Evolutionary conservation across 257 asterid species (phyloP), one percentile per base, ranked within the genome.

Genomic region (Vinca minor): DNA sequence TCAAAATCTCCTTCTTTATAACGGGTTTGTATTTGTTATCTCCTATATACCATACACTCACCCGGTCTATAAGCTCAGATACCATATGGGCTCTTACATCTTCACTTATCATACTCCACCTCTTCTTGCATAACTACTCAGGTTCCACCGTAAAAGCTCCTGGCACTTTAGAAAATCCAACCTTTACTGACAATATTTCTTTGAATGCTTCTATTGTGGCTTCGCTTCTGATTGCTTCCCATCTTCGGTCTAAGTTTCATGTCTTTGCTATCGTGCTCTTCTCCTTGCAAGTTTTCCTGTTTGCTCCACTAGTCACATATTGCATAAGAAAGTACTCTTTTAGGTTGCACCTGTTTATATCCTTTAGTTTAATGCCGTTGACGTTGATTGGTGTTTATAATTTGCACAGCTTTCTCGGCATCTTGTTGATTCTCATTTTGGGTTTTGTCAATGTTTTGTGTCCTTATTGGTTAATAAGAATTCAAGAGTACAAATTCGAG

Each of bases 41-140:
- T 42, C 95, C 95, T 21, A 79, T 89, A 66, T 92, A 88, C 74
- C 92, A 85, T 58, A 89, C 95, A 17, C 85, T 88, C 36, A 92
- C 95, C 4, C 85, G 83, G 36, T 88, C 98, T 66, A 88, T 92
- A 62, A 86, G 95, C 77, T 89, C 95, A 2, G 92, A 92, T 66
- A 83, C 98, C 65, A 89, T 92, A 58, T 89, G 96, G 98, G 86
- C 96, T 25, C 81, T 89, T 46, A 87, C 96, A 29, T 83, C 89
- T 64, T 83, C 85, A 25, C 96, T 77, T 65, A 62, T 81, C 59
- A 32, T 77, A 44, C 73, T 77, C 75, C 81, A 81, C 61, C 82
- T 77, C 29, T 77, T 77, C 73, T 55, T 75, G 52, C 85, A 77
- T 64, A 65, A 81, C 69, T 77, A 81, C 74, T 72, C 83, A 1